Evolutionary conservation across 768 basidiomycete genomes (phyloP).

Genomic region (Leccinum disarticulatum): DNA sequence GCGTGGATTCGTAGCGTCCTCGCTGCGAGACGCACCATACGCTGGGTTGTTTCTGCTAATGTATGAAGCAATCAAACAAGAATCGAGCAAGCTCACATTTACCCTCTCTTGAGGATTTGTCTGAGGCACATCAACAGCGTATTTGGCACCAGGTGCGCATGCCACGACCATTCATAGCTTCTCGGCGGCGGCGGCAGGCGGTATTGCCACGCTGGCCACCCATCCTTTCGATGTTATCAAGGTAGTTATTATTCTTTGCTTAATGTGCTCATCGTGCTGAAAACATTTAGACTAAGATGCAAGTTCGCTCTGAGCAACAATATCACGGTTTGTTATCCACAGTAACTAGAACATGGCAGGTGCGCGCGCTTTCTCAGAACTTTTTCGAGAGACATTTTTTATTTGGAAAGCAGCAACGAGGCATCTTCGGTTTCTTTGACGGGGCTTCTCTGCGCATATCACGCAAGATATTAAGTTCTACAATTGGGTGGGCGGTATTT

Average conservation of each 20-base stretch:
- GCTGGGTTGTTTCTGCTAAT: constrained; percentile 87
- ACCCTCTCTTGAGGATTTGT: background rate
- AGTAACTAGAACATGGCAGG: constrained; percentile 64
- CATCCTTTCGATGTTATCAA: constrained; percentile 96
- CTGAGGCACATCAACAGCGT: constrained; percentile 32
- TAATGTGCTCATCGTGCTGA: constrained; percentile 1
- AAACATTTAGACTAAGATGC: constrained; percentile 76
- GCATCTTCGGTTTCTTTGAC: constrained; percentile 79
- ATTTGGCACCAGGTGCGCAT: constrained; percentile 41
- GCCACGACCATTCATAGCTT: constrained; percentile 57
- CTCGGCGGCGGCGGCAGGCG: constrained; percentile 79
- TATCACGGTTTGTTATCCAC: constrained; percentile 75
- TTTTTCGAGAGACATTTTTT: background rate
- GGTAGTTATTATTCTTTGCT: constrained; percentile 39
- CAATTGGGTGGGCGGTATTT: constrained; percentile 90
- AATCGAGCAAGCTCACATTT: constrained; percentile 50
- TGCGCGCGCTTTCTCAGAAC: constrained; percentile 32
- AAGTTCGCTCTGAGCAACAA: constrained; percentile 76
- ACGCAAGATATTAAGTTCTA: constrained; percentile 85
- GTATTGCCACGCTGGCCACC: constrained; percentile 79
- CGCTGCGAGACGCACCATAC: constrained; percentile 92
- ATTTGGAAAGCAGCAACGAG: constrained; percentile 75
- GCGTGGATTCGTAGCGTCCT: constrained; percentile 83
- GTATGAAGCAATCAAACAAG: constrained; percentile 84
- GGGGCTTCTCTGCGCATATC: constrained; percentile 80